Evolutionary conservation across 257 asterid species (phyloP).

Genomic region (Datura wrightii): DNA sequence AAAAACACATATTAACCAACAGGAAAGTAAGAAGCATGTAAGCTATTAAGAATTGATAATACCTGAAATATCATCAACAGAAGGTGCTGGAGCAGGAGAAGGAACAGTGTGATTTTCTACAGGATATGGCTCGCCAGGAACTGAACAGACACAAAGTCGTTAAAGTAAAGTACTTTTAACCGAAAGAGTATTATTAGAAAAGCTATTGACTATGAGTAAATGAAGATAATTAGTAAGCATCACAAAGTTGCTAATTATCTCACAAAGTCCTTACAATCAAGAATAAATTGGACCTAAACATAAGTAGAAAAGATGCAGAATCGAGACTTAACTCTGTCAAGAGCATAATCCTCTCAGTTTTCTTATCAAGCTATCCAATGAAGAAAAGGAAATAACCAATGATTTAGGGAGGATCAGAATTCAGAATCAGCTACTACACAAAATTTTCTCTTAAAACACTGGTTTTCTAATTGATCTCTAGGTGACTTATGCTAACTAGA

Average conservation of each 20-base stretch:
- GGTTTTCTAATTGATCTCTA: background rate
- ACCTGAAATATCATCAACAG: conserved; percentile 65
- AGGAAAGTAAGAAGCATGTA: background rate
- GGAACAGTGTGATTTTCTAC: conserved; percentile 49
- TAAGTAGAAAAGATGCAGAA: background rate
- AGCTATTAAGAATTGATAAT: conserved; percentile 33
- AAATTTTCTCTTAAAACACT: background rate
- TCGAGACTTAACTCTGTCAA: background rate
- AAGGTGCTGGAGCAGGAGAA: conserved; percentile 77
- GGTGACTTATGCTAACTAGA: background rate
- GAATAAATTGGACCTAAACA: background rate
- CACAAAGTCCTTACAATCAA: background rate
- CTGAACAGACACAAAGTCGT: conserved; percentile 46
- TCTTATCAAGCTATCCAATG: conserved; percentile 4
- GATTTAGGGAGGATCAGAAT: background rate
- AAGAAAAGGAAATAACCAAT: background rate
- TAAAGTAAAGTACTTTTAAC: background rate
- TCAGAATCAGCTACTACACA: background rate
- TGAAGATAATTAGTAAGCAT: background rate
- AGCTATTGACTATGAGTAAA: background rate
- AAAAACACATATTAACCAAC: background rate
- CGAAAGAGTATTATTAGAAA: background rate
- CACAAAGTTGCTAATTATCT: background rate
- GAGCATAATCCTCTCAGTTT: background rate
- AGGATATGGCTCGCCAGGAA: conserved; percentile 85